Conservation (phyloP, 148 eudicot species). For the Vaccinium darrowii region DNA sequence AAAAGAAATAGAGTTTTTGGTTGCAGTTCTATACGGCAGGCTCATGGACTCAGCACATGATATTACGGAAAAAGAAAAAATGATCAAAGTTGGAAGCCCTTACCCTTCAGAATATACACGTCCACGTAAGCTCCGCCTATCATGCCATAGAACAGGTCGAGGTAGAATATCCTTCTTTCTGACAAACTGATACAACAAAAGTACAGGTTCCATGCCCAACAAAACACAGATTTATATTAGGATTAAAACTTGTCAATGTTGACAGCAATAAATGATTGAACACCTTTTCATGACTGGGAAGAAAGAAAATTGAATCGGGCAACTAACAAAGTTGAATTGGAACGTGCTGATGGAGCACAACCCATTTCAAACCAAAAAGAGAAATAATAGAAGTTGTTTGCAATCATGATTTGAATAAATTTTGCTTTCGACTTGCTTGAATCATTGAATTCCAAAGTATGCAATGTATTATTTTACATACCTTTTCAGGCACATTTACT, state of each 20-base stretch:
- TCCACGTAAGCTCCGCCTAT: slow-evolving; percentile 14
- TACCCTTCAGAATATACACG: slow-evolving; percentile 20
- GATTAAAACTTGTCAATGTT: background rate
- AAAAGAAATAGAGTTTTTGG: slow-evolving; percentile 6
- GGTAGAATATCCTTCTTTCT: slow-evolving; percentile 21
- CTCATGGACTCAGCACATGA: background rate
- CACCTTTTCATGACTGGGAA: background rate
- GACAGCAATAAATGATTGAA: background rate
- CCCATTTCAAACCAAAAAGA: background rate
- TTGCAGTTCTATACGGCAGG: background rate
- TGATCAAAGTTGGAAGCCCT: background rate
- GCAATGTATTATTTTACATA: background rate
- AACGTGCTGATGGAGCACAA: background rate
- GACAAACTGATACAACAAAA: slow-evolving; percentile 25
- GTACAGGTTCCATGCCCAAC: background rate
- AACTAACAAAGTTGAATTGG: background rate
- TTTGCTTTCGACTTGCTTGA: slow-evolving; percentile 5
- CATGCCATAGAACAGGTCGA: slow-evolving; percentile 28
- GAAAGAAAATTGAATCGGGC: background rate
- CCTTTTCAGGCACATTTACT: slow-evolving; percentile 23
- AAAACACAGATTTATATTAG: background rate
- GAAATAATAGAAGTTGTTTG: background rate
- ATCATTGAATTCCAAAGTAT: background rate
- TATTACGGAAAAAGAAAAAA: background rate
- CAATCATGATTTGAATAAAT: background rate